Evolutionary conservation across 1,284 basidiomycete species (phyloP).

Genomic region (Cystobasidium pallidum): DNA sequence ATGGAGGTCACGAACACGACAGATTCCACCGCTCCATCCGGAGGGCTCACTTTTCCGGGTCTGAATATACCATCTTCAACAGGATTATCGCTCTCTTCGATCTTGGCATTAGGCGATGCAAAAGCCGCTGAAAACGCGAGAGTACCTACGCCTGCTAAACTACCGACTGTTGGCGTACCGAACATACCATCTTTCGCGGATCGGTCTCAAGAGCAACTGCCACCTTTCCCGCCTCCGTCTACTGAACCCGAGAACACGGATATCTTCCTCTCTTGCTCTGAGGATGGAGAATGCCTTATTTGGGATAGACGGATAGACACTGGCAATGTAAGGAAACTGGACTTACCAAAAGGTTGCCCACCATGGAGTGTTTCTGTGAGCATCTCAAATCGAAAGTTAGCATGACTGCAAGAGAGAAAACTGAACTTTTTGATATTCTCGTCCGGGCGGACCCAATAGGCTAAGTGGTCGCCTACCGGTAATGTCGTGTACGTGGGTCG

Average conservation of each 20-base stretch:
- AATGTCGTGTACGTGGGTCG: conserved; percentile 87
- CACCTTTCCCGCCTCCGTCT: conserved; percentile 55
- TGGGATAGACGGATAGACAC: conserved; percentile 80
- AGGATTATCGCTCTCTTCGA: conserved; percentile 43
- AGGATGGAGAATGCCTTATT: conserved; percentile 89
- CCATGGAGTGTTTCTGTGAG: conserved; percentile 65
- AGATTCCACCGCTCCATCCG: conserved; percentile 32
- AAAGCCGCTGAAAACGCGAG: conserved; percentile 38
- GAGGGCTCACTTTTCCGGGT: conserved; percentile 31
- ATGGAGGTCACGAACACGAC: conserved; percentile 23
- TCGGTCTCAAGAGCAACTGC: conserved; percentile 62
- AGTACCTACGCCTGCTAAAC: conserved; percentile 35
- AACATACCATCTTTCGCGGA: conserved; percentile 53
- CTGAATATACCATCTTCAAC: conserved; percentile 38
- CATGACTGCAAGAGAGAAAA: not conserved
- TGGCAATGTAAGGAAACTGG: conserved; percentile 57
- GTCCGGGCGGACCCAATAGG: too few species aligned
- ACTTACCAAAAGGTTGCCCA: conserved; percentile 54
- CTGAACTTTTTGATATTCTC: too few species aligned
- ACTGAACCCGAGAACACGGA: conserved; percentile 60
- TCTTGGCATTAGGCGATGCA: conserved; percentile 45
- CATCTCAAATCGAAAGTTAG: not conserved
- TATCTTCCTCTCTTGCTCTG: conserved; percentile 81
- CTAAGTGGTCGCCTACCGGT: conserved; percentile 91
- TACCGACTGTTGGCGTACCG: conserved; percentile 45